Percentiles rank a stretch among this genome's conserved stretches.
phyloP scores from a whole-genome alignment of 345 rosid species.

The Heritiera fomes region DNA sequence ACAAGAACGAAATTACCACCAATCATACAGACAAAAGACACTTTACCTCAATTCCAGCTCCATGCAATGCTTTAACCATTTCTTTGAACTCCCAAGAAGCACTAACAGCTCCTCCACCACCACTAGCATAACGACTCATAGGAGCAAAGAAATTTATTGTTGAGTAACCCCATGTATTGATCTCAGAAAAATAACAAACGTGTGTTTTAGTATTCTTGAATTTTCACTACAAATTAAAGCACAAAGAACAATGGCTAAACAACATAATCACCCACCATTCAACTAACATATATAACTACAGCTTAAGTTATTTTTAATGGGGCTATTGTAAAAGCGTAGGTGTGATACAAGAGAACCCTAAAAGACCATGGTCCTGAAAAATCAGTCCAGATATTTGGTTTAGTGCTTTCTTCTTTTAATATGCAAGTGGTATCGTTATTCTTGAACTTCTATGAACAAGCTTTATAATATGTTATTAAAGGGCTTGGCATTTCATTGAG shows the following conservation, averaged over 20 bases:
- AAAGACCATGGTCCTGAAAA: not conserved
- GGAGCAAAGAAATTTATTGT: constrained; percentile 97
- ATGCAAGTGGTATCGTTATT: not conserved
- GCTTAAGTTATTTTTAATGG: not conserved
- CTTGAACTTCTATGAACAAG: not conserved
- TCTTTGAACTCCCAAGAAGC: constrained; percentile 86
- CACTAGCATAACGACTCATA: constrained; percentile 91
- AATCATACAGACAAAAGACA: constrained; percentile 13
- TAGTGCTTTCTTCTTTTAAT: not conserved
- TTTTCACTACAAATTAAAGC: not conserved
- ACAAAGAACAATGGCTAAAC: not conserved
- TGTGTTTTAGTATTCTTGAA: not conserved
- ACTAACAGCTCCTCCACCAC: constrained; percentile 74
- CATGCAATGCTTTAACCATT: constrained; percentile 95
- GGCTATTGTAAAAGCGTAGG: not conserved
- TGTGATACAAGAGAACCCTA: constrained; percentile 1
- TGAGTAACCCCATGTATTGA: constrained; percentile 98
- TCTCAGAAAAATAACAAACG: constrained; percentile 39
- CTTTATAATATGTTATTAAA: not conserved
- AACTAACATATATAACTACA: not conserved
- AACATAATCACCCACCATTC: not conserved
- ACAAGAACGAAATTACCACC: constrained; percentile 8
- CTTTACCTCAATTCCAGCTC: constrained; percentile 86
- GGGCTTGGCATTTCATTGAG: not conserved
- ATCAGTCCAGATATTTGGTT: constrained; percentile 5